These are phyloP conservation scores for Neurospora tetraspora DNA, from an alignment of 495 filamentous ascomycete species.

Conservation along the genomic window DNA sequence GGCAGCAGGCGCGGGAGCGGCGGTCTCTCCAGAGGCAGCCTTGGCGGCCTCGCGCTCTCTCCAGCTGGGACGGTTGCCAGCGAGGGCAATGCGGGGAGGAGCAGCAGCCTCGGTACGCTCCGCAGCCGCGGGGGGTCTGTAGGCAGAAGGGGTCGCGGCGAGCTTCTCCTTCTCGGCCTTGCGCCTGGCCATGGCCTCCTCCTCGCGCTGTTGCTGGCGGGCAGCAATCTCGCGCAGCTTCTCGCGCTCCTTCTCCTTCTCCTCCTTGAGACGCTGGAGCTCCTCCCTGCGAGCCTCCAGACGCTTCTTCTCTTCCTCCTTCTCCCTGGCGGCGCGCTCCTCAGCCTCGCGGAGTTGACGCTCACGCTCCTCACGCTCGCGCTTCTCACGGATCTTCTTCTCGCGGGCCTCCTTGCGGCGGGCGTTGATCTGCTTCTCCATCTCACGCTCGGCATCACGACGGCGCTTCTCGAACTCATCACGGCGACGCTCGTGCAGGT, in stretches of 20 bases:
- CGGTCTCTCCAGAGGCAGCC: slow-evolving; percentile 3
- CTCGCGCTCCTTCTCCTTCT: slow-evolving; percentile 76
- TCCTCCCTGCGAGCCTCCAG: slow-evolving; percentile 57
- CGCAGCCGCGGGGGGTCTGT: slow-evolving; percentile 25
- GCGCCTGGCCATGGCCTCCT: slow-evolving; percentile 44
- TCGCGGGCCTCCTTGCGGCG: slow-evolving; percentile 78
- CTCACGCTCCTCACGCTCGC: slow-evolving; percentile 75
- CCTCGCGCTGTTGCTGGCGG: slow-evolving; percentile 40
- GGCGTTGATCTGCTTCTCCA: slow-evolving; percentile 78
- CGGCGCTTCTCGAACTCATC: slow-evolving; percentile 93
- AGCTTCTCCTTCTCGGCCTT: slow-evolving; percentile 35
- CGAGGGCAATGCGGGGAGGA: slow-evolving; percentile 21
- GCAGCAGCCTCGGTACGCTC: slow-evolving; percentile 26
- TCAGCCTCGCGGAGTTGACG: slow-evolving; percentile 67
- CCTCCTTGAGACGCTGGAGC: slow-evolving; percentile 64
- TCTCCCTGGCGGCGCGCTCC: slow-evolving; percentile 67
- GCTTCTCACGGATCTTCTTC: slow-evolving; percentile 60
- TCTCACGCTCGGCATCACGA: slow-evolving; percentile 77
- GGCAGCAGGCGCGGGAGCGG: neutral
- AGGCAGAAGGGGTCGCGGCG: slow-evolving; percentile 16
- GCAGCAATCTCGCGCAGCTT: slow-evolving; percentile 38
- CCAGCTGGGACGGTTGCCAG: slow-evolving; percentile 31
- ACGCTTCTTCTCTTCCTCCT: slow-evolving; percentile 63
- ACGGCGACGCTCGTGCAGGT: slow-evolving; percentile 73
- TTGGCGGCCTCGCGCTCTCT: slow-evolving; percentile 34